Base-by-base conservation (phyloP, 2,329 filamentous ascomycete genomes). In the Trematosphaeria pertusa region DNA sequence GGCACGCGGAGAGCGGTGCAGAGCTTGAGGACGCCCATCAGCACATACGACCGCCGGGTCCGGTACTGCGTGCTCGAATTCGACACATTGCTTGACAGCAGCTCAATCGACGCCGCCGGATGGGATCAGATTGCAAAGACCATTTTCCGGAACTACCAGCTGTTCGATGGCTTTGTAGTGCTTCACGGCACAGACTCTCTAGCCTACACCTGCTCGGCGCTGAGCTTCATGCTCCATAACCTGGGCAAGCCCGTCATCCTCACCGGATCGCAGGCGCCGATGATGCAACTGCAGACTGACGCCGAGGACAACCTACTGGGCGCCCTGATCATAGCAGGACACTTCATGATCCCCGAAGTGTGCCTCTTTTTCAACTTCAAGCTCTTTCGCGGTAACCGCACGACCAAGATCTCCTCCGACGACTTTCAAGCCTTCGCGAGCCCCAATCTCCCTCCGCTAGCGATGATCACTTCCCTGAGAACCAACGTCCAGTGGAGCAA, bases 311-410 rank as follows among this genome's bases (percentile, higher is more conserved):
- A 96, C 64, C 81, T 97, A 10, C 82, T 96, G 4, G 89, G 89
- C 15, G 92, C 90, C 1, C 81, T 96, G 64, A 91, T 96, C 65
- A 87, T 96, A 45, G 92, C 92, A 3, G 91, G 91, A 24, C 94
- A 94, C 50, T 96, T 96, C 67, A 88, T 91, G 75, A 90, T 97
- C 47, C 91, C 92, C 0, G 92, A 96, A 70, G 92, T 97, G 42
- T 92, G 90, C 68, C 81, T 97, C 26, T 96, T 95, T 77, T 97
- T 97, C 79, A 90, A 94, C 73, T 89, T 95, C 75, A 90, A 87
- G 58, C 82, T 97, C 15, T 95, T 92, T 75, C 85, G 92, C 19
- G 92, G 92, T 12, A 96, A 96, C 73, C 81, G 92, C 49, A 86
- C 89, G 8, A 94, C 89, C 52, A 97, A 97, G 72, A 85, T 95